A percentile compares a stretch with the other conserved stretches of the same genome.
phyloP scores from a whole-genome alignment of 768 basidiomycete genomes.

The Lyophyllum shimeji region DNA sequence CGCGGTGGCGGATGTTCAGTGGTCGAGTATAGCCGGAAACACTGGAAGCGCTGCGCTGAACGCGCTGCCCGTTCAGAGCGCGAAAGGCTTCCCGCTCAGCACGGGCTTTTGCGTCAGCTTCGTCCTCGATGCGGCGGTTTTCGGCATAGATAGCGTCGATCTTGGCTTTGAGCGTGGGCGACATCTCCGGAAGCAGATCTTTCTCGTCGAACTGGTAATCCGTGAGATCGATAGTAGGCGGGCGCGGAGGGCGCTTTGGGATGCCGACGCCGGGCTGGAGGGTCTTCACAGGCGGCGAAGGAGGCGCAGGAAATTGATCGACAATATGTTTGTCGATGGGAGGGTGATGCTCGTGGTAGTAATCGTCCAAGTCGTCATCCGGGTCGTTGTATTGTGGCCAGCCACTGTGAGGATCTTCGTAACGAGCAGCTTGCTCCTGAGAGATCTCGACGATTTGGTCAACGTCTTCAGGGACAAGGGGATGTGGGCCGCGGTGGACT shows the following conservation, averaged over 20 bases:
- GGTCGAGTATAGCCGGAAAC: slow-evolving; percentile 1
- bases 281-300: neutral
- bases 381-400: slow-evolving; percentile 2
- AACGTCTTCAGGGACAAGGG: slow-evolving; percentile 13
- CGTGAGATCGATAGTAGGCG: slow-evolving; percentile 9
- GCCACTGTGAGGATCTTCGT: slow-evolving; percentile 8
- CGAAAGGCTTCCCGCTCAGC: slow-evolving; percentile 3
- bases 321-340: slow-evolving; percentile 11
- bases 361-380: neutral
- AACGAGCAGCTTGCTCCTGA: neutral
- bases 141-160: slow-evolving; percentile 5
- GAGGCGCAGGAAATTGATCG: slow-evolving; percentile 14
- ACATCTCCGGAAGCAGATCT: slow-evolving; percentile 7
- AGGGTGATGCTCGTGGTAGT: neutral
- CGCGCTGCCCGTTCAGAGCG: neutral
- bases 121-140: neutral
- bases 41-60: slow-evolving; percentile 11
- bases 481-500: slow-evolving; percentile 12
- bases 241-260: slow-evolving; percentile 7
- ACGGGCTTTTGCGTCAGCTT: neutral
- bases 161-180: slow-evolving; percentile 11
- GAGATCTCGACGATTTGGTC: slow-evolving; percentile 15
- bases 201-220: neutral
- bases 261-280: neutral
- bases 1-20: slow-evolving; percentile 6